Percentiles rank a stretch among this genome's conserved stretches.
Conservation (phyloP, 2,329 filamentous ascomycete genomes). For the Grosmannia serpens region DNA sequence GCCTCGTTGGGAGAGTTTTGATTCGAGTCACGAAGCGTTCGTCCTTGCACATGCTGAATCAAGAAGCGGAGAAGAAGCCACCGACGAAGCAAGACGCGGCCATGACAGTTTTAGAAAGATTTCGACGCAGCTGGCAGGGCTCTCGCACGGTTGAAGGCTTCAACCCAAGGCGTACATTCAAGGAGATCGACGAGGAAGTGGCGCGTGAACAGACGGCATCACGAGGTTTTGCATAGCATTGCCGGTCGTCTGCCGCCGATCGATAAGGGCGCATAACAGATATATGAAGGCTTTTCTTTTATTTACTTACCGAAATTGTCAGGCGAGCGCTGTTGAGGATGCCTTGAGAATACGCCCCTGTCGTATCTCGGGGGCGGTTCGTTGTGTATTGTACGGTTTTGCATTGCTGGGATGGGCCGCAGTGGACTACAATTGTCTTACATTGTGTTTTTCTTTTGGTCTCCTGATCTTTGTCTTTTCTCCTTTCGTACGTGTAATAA, state of each 20-base stretch:
- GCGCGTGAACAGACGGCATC: background rate
- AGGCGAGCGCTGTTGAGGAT: background rate
- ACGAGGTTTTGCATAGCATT: background rate
- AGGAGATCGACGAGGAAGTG: background rate
- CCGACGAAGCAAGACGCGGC: background rate
- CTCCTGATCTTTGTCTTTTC: background rate
- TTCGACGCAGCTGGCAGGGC: background rate
- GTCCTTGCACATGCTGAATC: background rate
- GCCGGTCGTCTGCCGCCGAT: background rate
- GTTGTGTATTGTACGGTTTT: background rate
- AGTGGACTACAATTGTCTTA: background rate
- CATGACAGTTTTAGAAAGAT: background rate
- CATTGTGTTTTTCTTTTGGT: background rate
- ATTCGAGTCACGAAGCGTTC: background rate
- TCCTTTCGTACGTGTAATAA: background rate
- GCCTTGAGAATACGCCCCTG: background rate
- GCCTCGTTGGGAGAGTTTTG: background rate
- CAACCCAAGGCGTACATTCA: background rate
- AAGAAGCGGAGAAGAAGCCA: background rate
- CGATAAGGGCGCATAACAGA: background rate
- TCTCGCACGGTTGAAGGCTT: background rate
- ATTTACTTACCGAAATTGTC: background rate
- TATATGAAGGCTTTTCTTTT: background rate
- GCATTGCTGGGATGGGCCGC: background rate
- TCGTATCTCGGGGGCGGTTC: background rate